Evolutionary conservation across 139 green algal genomes (phyloP).

Genomic region (Auxenochlorella protothecoides): DNA sequence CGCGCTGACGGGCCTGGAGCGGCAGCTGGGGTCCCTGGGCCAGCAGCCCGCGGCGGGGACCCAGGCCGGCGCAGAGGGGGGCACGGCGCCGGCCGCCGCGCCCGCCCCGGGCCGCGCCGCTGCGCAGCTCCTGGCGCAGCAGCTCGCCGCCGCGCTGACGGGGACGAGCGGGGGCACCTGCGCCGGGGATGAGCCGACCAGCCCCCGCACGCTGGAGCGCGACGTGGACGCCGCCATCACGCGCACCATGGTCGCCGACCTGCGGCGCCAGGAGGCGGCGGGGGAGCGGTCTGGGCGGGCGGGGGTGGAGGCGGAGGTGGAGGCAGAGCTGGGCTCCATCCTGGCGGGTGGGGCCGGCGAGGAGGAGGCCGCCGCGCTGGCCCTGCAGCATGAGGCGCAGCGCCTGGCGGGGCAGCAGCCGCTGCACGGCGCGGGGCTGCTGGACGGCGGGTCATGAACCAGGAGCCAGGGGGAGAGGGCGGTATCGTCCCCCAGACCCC

Average conservation of each 20-base stretch:
- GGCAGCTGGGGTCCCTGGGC: slow-evolving; percentile 10
- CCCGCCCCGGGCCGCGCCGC: neutral
- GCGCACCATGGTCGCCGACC: neutral
- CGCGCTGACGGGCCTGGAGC: slow-evolving; percentile 25
- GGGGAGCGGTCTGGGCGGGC: neutral
- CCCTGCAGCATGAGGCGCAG: slow-evolving; percentile 6
- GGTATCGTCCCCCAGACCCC: no score
- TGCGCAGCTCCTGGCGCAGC: neutral
- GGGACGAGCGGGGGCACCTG: neutral
- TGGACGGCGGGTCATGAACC: neutral
- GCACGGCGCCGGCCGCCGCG: neutral
- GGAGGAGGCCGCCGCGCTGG: neutral
- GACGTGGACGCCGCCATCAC: neutral
- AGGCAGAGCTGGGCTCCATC: neutral
- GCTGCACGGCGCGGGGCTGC: neutral
- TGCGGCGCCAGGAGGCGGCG: neutral
- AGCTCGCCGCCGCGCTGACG: neutral
- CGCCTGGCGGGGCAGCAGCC: neutral
- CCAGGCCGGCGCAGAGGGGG: neutral
- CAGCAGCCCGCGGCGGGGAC: neutral
- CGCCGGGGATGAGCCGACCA: neutral
- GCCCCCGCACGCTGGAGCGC: neutral
- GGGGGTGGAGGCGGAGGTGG: slow-evolving; percentile 1
- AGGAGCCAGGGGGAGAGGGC: no score
- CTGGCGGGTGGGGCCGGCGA: no score